These are phyloP conservation scores for Myrica gale DNA, from an alignment of 306 rosid genomes.

Conservation along the genomic window DNA sequence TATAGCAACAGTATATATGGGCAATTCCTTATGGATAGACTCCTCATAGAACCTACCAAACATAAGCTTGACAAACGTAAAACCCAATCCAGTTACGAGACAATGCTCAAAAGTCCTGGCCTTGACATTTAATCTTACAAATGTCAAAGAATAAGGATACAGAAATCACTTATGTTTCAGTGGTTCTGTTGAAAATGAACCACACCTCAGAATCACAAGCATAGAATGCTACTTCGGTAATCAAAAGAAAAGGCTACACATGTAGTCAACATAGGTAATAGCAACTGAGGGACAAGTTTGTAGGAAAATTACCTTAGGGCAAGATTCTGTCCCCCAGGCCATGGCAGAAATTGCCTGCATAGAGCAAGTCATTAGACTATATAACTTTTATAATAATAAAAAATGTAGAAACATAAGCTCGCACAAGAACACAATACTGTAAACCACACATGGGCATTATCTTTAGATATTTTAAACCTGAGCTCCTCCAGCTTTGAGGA, in stretches of 20 bases:
- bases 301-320: constrained; percentile 72
- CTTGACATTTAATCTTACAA: background rate
- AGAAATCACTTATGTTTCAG: background rate
- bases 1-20: background rate
- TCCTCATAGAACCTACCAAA: background rate
- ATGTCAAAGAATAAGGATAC: background rate
- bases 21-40: background rate
- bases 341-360: constrained; percentile 87
- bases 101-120: background rate
- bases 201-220: background rate
- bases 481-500: constrained; percentile 99
- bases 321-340: constrained; percentile 99
- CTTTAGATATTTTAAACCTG: constrained; percentile 59
- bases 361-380: constrained; percentile 13
- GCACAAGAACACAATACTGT: constrained; percentile 14
- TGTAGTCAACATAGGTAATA: background rate
- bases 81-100: background rate
- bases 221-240: background rate
- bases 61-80: background rate
- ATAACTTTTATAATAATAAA: background rate
- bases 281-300: constrained; percentile 11
- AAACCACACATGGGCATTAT: constrained; percentile 7
- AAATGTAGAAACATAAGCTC: constrained; percentile 7
- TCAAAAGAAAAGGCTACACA: background rate
- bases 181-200: background rate